Base-by-base conservation (phyloP, 129 eudicot species). In the Heracleum sosnowskyi region DNA sequence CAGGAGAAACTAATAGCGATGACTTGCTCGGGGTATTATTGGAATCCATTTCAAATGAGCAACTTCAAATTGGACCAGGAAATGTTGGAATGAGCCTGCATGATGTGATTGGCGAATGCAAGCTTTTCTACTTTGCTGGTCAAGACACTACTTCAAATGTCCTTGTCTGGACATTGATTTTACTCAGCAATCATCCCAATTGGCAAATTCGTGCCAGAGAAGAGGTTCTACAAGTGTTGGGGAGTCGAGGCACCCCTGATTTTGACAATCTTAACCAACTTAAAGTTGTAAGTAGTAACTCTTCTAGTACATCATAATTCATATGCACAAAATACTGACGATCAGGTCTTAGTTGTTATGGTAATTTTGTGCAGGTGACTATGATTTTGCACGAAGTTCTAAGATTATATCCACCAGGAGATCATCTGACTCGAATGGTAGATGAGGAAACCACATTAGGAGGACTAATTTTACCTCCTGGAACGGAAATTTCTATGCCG, bases 111-210 rank as follows among this genome's bases (percentile, higher is more conserved):
- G 74, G 44, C n/a, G 74, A 69, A 7, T 69, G 74, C 44, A 69
- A 69, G 74, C 74, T 69, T 33, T 69, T 69, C 45, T 69, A 69
- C 44, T 69, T 69, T 69, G 74, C 74, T 7, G 74, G 74, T 13
- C 74, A 69, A 69, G 74, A 69, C 12, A 69, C 74, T 10, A 69
- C 74, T 29, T 17, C 74, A 2, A 69, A 69, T 69, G 26, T 69
- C 26, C 74, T 69, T 35, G 74, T 69, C 26, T 69, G 74, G 74
- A 35, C 74, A 8, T 4, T 69, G 29, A 69, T 69, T 36, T 69
- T 69, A 36, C 40, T 69, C n/a, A 2, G 74, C 15, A 5, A 15
- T 0, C 74, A 69, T 34, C 45, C 41, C 1, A 24, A 33, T 17
- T 69, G 74, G 74, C 74, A 69, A 36, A 69, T 26, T 33, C 74